phyloP scores from a whole-genome alignment of 345 rosid species.

The Trapa incisa region DNA sequence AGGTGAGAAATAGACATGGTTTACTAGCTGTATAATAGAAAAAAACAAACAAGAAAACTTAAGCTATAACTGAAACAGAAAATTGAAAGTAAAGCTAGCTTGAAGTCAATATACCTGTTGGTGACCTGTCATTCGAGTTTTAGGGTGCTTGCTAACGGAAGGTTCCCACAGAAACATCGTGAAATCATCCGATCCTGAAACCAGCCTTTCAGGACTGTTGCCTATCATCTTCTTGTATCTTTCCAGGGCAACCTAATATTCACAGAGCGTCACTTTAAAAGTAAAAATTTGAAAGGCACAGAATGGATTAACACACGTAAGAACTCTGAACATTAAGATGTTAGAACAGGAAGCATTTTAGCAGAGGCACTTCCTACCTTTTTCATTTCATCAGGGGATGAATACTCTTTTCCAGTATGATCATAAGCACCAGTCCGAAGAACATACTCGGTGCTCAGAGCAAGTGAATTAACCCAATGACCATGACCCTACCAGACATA shows the following conservation, averaged over 20 bases:
- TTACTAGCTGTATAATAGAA: conserved; percentile 55
- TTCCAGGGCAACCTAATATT: conserved; percentile 55
- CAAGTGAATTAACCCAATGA: conserved; percentile 96
- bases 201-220: conserved; percentile 73
- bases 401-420: conserved; percentile 67
- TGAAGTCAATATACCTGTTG: conserved; percentile 41
- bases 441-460: conserved; percentile 85
- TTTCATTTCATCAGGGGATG: conserved; percentile 73
- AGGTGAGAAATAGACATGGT: conserved; percentile 91
- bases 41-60: neutral
- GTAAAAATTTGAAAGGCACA: too few relatives aligned
- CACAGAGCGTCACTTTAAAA: neutral
- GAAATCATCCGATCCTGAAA: conserved; percentile 91
- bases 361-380: conserved; percentile 30
- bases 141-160: conserved; percentile 61
- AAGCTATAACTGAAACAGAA: neutral
- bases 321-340: too few relatives aligned
- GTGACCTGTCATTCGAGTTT: conserved; percentile 79
- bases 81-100: neutral
- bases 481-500: conserved; percentile 69
- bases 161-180: conserved; percentile 99
- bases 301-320: too few relatives aligned
- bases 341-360: too few relatives aligned
- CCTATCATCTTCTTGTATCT: conserved; percentile 79
- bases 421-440: conserved; percentile 96